These are phyloP conservation scores for Syncephalastrum sp. DNA, from an alignment of 371 early-diverging fungal genomes.

Conservation along the genomic window DNA sequence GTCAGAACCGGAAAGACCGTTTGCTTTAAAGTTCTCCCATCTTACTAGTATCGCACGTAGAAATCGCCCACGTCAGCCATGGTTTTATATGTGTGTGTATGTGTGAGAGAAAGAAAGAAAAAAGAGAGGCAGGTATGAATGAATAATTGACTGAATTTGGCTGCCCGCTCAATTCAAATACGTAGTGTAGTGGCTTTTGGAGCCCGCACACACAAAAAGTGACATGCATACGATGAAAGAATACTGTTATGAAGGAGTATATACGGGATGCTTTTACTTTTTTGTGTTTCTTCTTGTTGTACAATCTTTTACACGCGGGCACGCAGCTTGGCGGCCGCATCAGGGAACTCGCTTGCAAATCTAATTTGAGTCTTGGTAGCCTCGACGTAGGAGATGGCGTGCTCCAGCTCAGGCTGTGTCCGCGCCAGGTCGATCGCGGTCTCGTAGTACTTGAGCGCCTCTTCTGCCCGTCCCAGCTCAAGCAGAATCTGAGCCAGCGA, in stretches of 20 bases:
- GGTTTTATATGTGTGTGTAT: neutral
- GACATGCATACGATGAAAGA: too few relatives aligned
- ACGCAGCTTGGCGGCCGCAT: slow-evolving; percentile 41
- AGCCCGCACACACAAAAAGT: neutral
- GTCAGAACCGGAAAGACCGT: neutral
- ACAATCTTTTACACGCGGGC: neutral
- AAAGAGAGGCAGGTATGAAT: neutral
- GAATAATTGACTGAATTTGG: neutral
- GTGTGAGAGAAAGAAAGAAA: neutral
- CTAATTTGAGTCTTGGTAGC: slow-evolving; percentile 54
- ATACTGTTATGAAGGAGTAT: too few relatives aligned
- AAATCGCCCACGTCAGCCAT: slow-evolving; percentile 66
- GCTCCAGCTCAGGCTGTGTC: slow-evolving; percentile 88
- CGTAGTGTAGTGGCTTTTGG: neutral
- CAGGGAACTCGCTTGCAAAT: slow-evolving; percentile 45
- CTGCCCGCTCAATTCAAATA: slow-evolving; percentile 1
- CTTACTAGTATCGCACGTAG: slow-evolving; percentile 87
- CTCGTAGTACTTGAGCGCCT: slow-evolving; percentile 82
- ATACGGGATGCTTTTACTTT: neutral
- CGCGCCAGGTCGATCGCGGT: slow-evolving; percentile 83
- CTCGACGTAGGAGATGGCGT: slow-evolving; percentile 78
- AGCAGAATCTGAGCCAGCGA: slow-evolving; percentile 88
- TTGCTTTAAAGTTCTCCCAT: neutral
- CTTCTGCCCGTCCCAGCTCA: slow-evolving; percentile 83
- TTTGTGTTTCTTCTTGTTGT: slow-evolving; percentile 1